These are phyloP conservation scores for Capronia coronata DNA, from an alignment of 2,329 filamentous ascomycete genomes.

Conservation along the genomic window DNA sequence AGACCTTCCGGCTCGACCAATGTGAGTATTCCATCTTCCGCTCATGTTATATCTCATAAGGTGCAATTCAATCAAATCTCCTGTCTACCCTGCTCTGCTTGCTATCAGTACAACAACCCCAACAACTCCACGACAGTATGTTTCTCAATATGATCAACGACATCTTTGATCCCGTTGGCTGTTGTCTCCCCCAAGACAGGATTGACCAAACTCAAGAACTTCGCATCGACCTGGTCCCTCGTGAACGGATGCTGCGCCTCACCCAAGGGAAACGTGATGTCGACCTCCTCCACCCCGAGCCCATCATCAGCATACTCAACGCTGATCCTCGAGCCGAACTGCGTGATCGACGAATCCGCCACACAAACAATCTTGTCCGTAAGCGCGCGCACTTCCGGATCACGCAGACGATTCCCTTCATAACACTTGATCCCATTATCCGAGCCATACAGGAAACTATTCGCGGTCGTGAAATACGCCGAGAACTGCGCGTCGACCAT, in stretches of 20 bases:
- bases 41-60: too few relatives aligned
- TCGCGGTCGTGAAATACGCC: conserved; percentile 33
- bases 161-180: conserved; percentile 8
- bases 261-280: conserved; percentile 24
- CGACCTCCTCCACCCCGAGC: conserved; percentile 14
- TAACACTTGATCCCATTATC: conserved; percentile 17
- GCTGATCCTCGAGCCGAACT: conserved; percentile 18
- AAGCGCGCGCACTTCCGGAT: conserved; percentile 16
- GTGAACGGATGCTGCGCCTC: conserved; percentile 25
- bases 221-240: conserved; percentile 22
- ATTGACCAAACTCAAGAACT: conserved; percentile 23
- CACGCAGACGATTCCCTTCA: conserved; percentile 13
- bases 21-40: too few relatives aligned
- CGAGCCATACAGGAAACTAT: conserved; percentile 23
- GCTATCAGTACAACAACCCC: conserved; percentile 14
- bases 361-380: conserved; percentile 23
- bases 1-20: too few relatives aligned
- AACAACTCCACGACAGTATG: conserved; percentile 18
- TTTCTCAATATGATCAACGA: conserved; percentile 29
- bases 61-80: too few relatives aligned
- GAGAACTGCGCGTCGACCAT: conserved; percentile 35
- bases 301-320: conserved; percentile 22
- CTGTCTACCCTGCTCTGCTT: too few relatives aligned
- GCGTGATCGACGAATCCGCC: conserved; percentile 13
- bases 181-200: conserved; percentile 16